A percentile compares a stretch with the other conserved stretches of the same genome.
Conservation (phyloP, 2,329 filamentous ascomycete genomes). For the Aureobasidium sp. region DNA sequence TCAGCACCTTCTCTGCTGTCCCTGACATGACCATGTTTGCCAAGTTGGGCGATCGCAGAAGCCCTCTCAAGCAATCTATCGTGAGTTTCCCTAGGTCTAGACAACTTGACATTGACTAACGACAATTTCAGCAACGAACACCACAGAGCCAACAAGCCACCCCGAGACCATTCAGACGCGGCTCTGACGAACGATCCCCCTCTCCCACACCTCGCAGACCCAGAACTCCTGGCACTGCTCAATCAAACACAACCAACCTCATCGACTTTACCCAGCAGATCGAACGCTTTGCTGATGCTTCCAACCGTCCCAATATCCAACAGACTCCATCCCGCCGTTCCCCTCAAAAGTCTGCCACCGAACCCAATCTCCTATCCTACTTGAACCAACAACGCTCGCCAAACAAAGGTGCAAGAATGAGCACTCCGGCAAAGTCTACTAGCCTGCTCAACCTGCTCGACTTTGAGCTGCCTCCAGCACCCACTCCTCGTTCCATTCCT, state of each 20-base stretch:
- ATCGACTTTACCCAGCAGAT: slow-evolving; percentile 83
- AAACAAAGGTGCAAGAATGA: slow-evolving; percentile 25
- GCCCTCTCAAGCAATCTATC: slow-evolving; percentile 11
- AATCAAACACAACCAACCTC: slow-evolving; percentile 65
- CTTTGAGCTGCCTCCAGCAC: slow-evolving; percentile 88
- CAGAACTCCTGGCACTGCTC: slow-evolving; percentile 34
- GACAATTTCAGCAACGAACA: not conserved
- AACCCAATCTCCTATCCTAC: slow-evolving; percentile 42
- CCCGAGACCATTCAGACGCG: slow-evolving; percentile 42
- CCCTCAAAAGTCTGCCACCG: slow-evolving; percentile 42
- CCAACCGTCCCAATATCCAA: slow-evolving; percentile 29
- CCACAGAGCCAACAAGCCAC: slow-evolving; percentile 38
- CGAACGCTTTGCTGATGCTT: slow-evolving; percentile 44
- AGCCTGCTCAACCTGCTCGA: slow-evolving; percentile 67
- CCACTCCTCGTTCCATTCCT: slow-evolving; percentile 85
- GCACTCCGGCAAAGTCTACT: slow-evolving; percentile 38
- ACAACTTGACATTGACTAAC: not conserved
- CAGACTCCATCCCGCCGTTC: slow-evolving; percentile 33
- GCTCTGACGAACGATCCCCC: slow-evolving; percentile 34
- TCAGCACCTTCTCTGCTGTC: slow-evolving; percentile 84
- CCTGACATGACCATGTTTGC: slow-evolving; percentile 82
- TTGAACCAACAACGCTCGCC: slow-evolving; percentile 38
- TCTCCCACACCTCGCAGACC: slow-evolving; percentile 48
- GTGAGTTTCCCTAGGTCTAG: not conserved
- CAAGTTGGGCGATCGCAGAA: slow-evolving; percentile 51